Conservation (phyloP, 2,329 filamentous ascomycete genomes). For the Stemphylium beticola region DNA sequence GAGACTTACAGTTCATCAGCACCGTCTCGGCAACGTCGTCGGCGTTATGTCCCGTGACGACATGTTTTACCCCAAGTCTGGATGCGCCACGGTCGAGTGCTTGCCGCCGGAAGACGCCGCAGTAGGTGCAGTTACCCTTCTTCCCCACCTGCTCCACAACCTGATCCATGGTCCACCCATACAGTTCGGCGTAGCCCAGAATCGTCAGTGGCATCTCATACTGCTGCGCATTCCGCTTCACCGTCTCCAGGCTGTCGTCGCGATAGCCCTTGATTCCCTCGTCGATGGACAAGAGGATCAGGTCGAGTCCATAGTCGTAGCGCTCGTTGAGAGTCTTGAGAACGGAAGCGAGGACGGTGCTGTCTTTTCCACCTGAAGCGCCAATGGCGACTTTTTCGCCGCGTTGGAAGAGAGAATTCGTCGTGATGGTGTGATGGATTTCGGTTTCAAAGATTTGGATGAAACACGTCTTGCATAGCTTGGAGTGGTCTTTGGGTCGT, state of each 20-base stretch:
- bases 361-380: constrained; percentile 96
- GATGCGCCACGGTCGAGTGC: constrained; percentile 92
- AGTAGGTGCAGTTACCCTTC: constrained; percentile 99
- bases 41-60: constrained; percentile 96
- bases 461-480: constrained; percentile 91
- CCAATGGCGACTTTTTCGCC: constrained; percentile 93
- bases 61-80: constrained; percentile 84
- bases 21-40: constrained; percentile 98
- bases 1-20: constrained; percentile 76
- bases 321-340: constrained; percentile 93
- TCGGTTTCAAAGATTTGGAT: constrained; percentile 87
- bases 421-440: constrained; percentile 88
- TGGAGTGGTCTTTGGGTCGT: constrained; percentile 91
- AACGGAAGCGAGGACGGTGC: constrained; percentile 91
- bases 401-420: constrained; percentile 77
- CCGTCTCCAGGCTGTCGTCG: constrained; percentile 94
- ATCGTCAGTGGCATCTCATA: constrained; percentile 93
- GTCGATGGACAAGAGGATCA: constrained; percentile 89
- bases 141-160: constrained; percentile 96
- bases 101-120: constrained; percentile 92
- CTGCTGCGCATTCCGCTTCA: constrained; percentile 89
- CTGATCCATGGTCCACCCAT: constrained; percentile 99
- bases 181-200: constrained; percentile 89
- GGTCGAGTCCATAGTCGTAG: constrained; percentile 82
- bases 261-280: constrained; percentile 97